Evolutionary conservation across 179 eudicot genomes (phyloP), one percentile per base, ranked within the genome.

Genomic region (Vitellaria paradoxa): DNA sequence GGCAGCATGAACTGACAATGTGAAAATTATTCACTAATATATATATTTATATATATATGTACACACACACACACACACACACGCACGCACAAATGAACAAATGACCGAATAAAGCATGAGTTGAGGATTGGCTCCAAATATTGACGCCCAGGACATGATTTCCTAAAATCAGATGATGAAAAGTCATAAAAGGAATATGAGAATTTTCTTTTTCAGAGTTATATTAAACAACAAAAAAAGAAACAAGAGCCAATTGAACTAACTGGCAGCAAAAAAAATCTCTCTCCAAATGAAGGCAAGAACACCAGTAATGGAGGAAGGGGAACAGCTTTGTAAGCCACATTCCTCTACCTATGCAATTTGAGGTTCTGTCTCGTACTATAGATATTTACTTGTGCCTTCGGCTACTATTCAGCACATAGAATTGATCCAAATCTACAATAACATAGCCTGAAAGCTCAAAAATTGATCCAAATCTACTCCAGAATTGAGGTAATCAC

Each of bases 401-500:
- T 45, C 70, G n/a, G n/a, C n/a, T n/a, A n/a, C n/a, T 30, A 6
- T 40, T 52, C 47, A 47, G 71, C 63, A 50, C 65, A 52, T 4
- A 42, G 53, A 66, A n/a, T n/a, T n/a, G n/a, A n/a, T n/a, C n/a
- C n/a, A n/a, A 53, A n/a, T 23, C 17, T 50, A 75, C 12, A 67
- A 52, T 11, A 21, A 26, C 11, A 47, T 69, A 49, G 50, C 46
- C 30, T 30, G 59, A 10, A 75, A 50, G 45, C 59, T 50, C 30
- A 23, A 57, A 30, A 50, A 50, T 18, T 30, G 13, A 24, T 18
- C 46, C 60, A 26, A 64, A 40, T 10, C 11, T 11, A 24, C 12
- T 10, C 6, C 18, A 47, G 45, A 18, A 42, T 42, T 42, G 45
- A 42, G 61, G 67, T 59, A 23, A 81, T 67, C 62, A 49, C 79